Evolutionary conservation across 176 grass and related monocot genomes (phyloP).

Genomic region (Elymus sibiricus): DNA sequence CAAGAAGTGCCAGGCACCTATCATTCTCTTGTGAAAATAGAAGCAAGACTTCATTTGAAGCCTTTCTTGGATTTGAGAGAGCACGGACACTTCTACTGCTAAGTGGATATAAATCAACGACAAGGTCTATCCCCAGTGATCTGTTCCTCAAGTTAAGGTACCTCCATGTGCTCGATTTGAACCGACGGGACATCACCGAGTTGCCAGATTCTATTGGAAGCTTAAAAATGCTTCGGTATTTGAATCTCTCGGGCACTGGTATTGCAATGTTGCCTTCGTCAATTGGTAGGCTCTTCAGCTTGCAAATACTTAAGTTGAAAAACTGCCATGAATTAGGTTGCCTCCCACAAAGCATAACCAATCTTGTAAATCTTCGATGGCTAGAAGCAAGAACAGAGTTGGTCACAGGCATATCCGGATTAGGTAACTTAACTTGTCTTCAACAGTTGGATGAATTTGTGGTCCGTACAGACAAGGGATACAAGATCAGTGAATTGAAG

Average conservation of each 20-base stretch:
- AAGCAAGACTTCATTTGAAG: slow-evolving; percentile 31
- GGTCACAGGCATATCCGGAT: slow-evolving; percentile 33
- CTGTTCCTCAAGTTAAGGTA: slow-evolving; percentile 53
- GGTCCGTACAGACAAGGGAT: slow-evolving; percentile 45
- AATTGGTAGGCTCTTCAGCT: slow-evolving; percentile 49
- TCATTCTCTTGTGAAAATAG: slow-evolving; percentile 69
- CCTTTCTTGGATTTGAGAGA: slow-evolving; percentile 54
- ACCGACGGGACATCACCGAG: slow-evolving; percentile 48
- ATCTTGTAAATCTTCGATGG: slow-evolving; percentile 57
- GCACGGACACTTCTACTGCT: slow-evolving; percentile 55
- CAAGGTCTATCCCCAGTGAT: slow-evolving; percentile 30
- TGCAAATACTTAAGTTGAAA: slow-evolving; percentile 58
- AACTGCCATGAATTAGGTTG: slow-evolving; percentile 39
- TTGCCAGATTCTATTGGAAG: slow-evolving; percentile 63
- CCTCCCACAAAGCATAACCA: slow-evolving; percentile 52
- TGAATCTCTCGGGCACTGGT: slow-evolving; percentile 53
- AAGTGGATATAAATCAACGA: slow-evolving; percentile 58
- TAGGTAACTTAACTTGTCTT: slow-evolving; percentile 57
- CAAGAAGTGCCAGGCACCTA: slow-evolving; percentile 42
- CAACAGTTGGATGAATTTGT: slow-evolving; percentile 69
- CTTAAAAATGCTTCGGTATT: slow-evolving; percentile 72
- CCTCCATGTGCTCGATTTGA: slow-evolving; percentile 55
- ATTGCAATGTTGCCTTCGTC: slow-evolving; percentile 51
- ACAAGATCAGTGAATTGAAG: slow-evolving; percentile 61
- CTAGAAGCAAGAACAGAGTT: slow-evolving; percentile 54